A percentile compares a stretch with the other conserved stretches of the same genome.
These are phyloP conservation scores for Anthracocystis panici-leucophaei DNA, from an alignment of 1,284 basidiomycete species.

Conservation along the genomic window DNA sequence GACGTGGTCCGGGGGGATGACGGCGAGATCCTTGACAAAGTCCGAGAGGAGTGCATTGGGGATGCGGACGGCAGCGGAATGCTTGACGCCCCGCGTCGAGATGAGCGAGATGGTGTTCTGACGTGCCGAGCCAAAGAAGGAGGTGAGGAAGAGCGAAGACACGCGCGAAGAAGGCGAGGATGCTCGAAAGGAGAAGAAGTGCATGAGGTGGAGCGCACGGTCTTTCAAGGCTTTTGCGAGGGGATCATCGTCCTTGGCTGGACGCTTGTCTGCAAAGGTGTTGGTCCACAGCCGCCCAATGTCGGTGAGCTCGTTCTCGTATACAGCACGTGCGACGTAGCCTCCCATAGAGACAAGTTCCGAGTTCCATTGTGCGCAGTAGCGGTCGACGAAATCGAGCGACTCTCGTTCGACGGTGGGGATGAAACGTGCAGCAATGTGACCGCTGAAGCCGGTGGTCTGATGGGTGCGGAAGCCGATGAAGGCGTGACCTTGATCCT, in stretches of 20 bases:
- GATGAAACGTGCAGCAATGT: constrained; percentile 91
- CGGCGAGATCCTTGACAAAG: constrained; percentile 85
- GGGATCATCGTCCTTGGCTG: constrained; percentile 73
- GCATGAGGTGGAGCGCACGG: constrained; percentile 83
- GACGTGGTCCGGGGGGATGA: constrained; percentile 79
- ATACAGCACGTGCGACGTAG: constrained; percentile 83
- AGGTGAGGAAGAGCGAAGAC: constrained; percentile 80
- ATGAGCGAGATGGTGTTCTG: constrained; percentile 78
- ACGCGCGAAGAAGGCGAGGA: constrained; percentile 90
- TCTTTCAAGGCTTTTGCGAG: constrained; percentile 48
- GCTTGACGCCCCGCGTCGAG: constrained; percentile 82
- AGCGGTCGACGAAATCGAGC: constrained; percentile 76
- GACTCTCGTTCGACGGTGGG: constrained; percentile 97
- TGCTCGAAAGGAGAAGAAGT: constrained; percentile 71
- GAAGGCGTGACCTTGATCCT: constrained; percentile 68
- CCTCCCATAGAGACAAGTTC: constrained; percentile 73
- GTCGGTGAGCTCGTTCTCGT: constrained; percentile 82
- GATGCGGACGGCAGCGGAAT: constrained; percentile 79
- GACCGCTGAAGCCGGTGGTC: constrained; percentile 91
- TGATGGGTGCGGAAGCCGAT: constrained; percentile 78
- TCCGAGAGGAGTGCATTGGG: constrained; percentile 80
- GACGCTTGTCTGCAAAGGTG: constrained; percentile 73
- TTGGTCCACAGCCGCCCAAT: constrained; percentile 70
- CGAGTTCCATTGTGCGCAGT: constrained; percentile 65
- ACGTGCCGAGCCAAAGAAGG: constrained; percentile 80